Evolutionary conservation across 495 filamentous ascomycete species (phyloP).

Genomic region (Xylaria sp.): DNA sequence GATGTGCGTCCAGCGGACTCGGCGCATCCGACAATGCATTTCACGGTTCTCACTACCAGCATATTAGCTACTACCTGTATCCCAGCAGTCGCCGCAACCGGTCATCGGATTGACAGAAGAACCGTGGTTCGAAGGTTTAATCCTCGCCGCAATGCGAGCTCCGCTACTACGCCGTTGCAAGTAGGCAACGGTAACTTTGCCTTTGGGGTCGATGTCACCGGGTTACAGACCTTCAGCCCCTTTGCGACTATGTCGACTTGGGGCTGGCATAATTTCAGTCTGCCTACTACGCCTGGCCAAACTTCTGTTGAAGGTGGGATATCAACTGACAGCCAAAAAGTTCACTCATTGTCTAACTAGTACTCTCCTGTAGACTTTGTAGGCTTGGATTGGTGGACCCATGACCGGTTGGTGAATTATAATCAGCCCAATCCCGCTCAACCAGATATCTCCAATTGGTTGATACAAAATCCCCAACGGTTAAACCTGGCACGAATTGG

Average conservation of each 20-base stretch:
- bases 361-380: constrained; percentile 45
- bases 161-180: constrained; percentile 55
- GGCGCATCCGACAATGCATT: neutral
- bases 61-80: constrained; percentile 23
- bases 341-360: neutral
- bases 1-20: neutral
- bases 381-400: constrained; percentile 60
- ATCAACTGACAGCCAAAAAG: neutral
- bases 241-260: constrained; percentile 63
- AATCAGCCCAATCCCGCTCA: constrained; percentile 59
- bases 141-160: constrained; percentile 54
- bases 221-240: constrained; percentile 65
- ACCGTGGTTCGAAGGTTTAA: constrained; percentile 52
- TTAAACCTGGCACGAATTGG: constrained; percentile 58
- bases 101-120: constrained; percentile 38
- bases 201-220: constrained; percentile 61
- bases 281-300: constrained; percentile 53
- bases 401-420: constrained; percentile 61
- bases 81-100: neutral
- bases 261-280: constrained; percentile 65
- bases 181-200: constrained; percentile 66
- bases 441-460: constrained; percentile 59
- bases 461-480: constrained; percentile 60
- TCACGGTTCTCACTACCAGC: constrained; percentile 16
- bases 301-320: constrained; percentile 46